Evolutionary conservation across 768 basidiomycete genomes (phyloP), one percentile per base, ranked within the genome.

Genomic region (Saitozyma podzolica): DNA sequence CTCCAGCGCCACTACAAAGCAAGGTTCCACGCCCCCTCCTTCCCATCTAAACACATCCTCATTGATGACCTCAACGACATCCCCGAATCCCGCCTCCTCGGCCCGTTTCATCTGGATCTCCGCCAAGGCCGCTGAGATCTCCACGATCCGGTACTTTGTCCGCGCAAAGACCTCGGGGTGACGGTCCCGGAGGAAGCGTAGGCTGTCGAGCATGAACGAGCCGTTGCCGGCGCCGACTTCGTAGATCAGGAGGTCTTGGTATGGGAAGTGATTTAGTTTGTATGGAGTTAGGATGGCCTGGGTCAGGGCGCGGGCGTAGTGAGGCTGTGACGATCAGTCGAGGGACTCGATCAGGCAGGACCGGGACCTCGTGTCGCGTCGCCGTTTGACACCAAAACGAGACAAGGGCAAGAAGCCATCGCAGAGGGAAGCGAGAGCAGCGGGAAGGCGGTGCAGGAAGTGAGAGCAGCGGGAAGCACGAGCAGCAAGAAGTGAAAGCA

Each of bases 151-250:
- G 80, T 99, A 99, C 14, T 86, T 85, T 16, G 93, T 96, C 17
- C 92, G 86, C 61, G 92, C 91, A 77, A 93, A 98, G 5, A 98
- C 92, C 45, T 93, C 92, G n/a, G 80, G 80, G 73, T 94, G 87
- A 48, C 86, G 82, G 52, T 86, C 84, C 19, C 84, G 86, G 40
- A 99, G 80, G 72, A 86, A 90, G 76, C 91, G 84, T 60, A 99
- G 87, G 56, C 96, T 87, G 76, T 97, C 89, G 79, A 85, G 81
- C 40, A 95, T 94, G 60, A 99, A 84, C 0, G 95, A 95, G 11
- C 96, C 96, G 73, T 99, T 99, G 48, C 96, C 96, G 2, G 93
- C 96, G 42, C 96, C 96, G 70, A 99, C 89, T 80, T 99, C 96
- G 82, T 97, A 98, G 56, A 99, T 88, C 65, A 90, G 86, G 67